A percentile compares a stretch with the other conserved stretches of the same genome.
Conservation (phyloP, 1,284 basidiomycete species). For the Papiliotrema fonsecae region DNA sequence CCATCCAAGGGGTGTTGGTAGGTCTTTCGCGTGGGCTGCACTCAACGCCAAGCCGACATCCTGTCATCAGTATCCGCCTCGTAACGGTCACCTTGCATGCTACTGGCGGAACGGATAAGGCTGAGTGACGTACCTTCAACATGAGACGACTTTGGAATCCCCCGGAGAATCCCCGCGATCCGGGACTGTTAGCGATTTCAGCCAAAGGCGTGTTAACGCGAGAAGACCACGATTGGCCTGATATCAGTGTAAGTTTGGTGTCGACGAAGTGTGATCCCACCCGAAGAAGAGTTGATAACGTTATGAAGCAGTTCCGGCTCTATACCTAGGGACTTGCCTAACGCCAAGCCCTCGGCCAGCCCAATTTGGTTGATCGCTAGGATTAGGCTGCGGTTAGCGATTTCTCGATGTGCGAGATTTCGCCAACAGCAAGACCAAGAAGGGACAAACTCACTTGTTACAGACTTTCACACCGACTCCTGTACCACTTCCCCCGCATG, state of each 20-base stretch:
- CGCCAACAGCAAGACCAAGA: too few relatives aligned
- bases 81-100: background rate
- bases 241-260: background rate
- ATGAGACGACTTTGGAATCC: conserved; percentile 43
- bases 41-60: conserved; percentile 40
- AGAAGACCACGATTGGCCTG: conserved; percentile 44
- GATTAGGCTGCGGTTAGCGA: conserved; percentile 29
- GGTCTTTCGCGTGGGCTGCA: conserved; percentile 29
- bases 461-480: conserved; percentile 44
- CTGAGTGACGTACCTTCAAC: conserved; percentile 35
- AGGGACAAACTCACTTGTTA: conserved; percentile 47
- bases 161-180: conserved; percentile 31
- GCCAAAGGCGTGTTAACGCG: conserved; percentile 36
- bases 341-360: conserved; percentile 39
- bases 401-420: background rate
- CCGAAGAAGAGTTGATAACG: conserved; percentile 41
- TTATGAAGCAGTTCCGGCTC: conserved; percentile 33
- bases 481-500: conserved; percentile 37
- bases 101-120: background rate
- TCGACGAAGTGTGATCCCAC: conserved; percentile 10
- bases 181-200: conserved; percentile 32
- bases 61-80: conserved; percentile 15
- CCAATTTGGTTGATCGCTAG: conserved; percentile 46
- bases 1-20: conserved; percentile 41
- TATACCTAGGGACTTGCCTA: conserved; percentile 36